Evolutionary conservation across 2,329 filamentous ascomycete genomes (phyloP), one percentile per base, ranked within the genome.

Genomic region (Penicillium expansum): DNA sequence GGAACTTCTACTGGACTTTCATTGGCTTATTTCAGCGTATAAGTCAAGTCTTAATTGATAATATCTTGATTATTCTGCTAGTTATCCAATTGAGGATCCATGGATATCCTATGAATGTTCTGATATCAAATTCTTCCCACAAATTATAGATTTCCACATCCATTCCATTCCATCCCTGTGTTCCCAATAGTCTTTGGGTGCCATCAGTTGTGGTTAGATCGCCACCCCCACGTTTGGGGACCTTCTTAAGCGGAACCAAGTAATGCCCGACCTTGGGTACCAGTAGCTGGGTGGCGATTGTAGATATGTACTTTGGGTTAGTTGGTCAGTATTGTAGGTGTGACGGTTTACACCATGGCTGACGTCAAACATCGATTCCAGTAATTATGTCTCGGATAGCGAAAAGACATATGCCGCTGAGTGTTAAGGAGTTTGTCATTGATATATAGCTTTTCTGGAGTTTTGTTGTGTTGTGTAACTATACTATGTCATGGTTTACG

Each of bases 201-300:
- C 11, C 18, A 24, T 55, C 14, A 5, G 2, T 20, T 20, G 7
- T 49, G 13, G 30, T 20, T 27, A n/a, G 5, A 38, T 52, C 33
- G 53, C 53, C 53, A 56, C 53, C 53, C 53, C 53, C 53, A 44
- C 39, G 20, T 41, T 33, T 27, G 8, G 16, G 20, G 20, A 14
- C 1, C 16, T 41, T 32, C 9, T 32, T n/a, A 9, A 9, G 24
- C 48, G 48, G 32, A 52, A 37, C 49, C 49, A 5, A 43, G 5
- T 20, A 4, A 7, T 27, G 9, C 39, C 20, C 22, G 9, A 20
- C 39, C 49, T 45, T 52, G 29, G 30, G 14, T 35, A 29, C 11
- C 4, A 13, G 13, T 11, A 35, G 6, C 6, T 7, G 2, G 38
- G 49, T 52, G 39, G 39, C 29, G n/a, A 27, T 30, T 29, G 16